Conservation (phyloP, 1,139 yeast species). For the Geotrichum carabidarum region DNA sequence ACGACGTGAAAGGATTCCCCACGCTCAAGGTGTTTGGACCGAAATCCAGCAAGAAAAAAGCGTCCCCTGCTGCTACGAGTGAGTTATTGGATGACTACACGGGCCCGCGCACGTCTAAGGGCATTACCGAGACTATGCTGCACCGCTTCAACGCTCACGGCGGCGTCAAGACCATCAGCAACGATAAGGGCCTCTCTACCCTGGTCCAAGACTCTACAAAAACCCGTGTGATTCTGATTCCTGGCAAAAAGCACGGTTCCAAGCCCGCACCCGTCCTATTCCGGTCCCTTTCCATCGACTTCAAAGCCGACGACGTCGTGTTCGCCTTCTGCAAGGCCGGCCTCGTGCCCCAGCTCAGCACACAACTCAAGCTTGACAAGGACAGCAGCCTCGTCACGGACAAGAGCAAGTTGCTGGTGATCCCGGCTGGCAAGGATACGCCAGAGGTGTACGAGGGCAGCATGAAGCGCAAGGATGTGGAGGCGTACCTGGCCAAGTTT, state of each 20-base stretch:
- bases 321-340: constrained; percentile 40
- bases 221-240: constrained; percentile 28
- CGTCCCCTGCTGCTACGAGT: constrained; percentile 21
- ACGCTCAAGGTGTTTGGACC: constrained; percentile 73
- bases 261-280: constrained; percentile 52
- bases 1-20: constrained; percentile 72
- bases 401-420: constrained; percentile 27
- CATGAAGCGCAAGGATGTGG: constrained; percentile 33
- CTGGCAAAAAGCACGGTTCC: constrained; percentile 26
- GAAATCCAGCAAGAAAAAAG: constrained; percentile 24
- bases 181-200: constrained; percentile 11
- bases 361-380: background rate
- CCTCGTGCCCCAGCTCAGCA: constrained; percentile 6
- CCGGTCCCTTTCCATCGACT: constrained; percentile 75
- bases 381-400: background rate
- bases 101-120: constrained; percentile 62
- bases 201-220: constrained; percentile 24
- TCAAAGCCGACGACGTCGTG: constrained; percentile 41
- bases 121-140: constrained; percentile 47
- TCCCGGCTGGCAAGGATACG: constrained; percentile 27
- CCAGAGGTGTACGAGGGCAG: constrained; percentile 28
- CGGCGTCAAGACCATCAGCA: constrained; percentile 13
- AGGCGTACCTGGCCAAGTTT: constrained; percentile 31
- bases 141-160: constrained; percentile 7
- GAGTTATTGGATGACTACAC: constrained; percentile 58